Conservation (phyloP, 768 basidiomycete genomes). For the Suillus hirtellus region DNA sequence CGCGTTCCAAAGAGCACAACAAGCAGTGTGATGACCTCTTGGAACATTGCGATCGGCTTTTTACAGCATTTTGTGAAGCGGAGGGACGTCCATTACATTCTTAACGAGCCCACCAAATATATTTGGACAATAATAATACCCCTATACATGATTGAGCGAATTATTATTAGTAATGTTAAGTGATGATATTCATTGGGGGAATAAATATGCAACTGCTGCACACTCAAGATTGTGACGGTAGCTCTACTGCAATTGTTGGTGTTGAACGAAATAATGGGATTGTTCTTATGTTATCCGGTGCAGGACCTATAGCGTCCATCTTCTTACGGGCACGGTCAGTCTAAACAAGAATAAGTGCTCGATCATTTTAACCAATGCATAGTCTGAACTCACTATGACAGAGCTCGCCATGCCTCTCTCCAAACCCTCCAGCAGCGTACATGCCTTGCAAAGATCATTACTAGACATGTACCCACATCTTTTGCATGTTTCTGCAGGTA, state of each 20-base stretch:
- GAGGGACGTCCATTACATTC: slow-evolving; percentile 29
- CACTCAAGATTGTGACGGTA: slow-evolving; percentile 18
- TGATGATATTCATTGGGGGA: background rate
- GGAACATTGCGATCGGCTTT: slow-evolving; percentile 56
- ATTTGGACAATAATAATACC: background rate
- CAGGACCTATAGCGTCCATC: slow-evolving; percentile 56
- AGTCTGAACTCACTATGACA: slow-evolving; percentile 51
- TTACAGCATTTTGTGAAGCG: slow-evolving; percentile 36
- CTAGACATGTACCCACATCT: slow-evolving; percentile 96
- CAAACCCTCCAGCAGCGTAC: slow-evolving; percentile 85
- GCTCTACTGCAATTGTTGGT: slow-evolving; percentile 43
- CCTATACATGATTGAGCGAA: background rate
- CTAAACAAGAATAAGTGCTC: slow-evolving; percentile 36
- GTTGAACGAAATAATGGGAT: slow-evolving; percentile 68
- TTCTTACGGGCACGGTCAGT: slow-evolving; percentile 68
- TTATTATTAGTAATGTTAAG: background rate
- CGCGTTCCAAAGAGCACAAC: slow-evolving; percentile 52
- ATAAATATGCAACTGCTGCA: background rate
- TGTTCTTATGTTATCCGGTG: slow-evolving; percentile 69
- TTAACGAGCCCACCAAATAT: background rate
- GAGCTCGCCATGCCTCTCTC: slow-evolving; percentile 76
- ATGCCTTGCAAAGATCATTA: slow-evolving; percentile 96
- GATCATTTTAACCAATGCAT: background rate
- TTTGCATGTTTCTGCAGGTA: slow-evolving; percentile 74
- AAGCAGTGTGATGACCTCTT: slow-evolving; percentile 49